phyloP scores from a whole-genome alignment of 805 yeast species.

The Yamadazyma sp. region DNA sequence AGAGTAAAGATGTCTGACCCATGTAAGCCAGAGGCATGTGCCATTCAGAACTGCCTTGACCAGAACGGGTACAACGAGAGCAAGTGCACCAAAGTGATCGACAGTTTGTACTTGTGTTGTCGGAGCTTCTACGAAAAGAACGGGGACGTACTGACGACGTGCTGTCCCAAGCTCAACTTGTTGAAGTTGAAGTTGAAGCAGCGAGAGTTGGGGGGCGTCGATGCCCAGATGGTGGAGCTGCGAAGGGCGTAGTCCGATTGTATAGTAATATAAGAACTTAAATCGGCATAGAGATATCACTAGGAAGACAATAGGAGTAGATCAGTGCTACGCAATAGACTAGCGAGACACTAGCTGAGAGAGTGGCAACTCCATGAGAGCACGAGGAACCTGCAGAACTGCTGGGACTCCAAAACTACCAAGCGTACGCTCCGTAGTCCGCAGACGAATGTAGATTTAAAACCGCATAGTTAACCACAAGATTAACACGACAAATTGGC shows the following conservation, averaged over 20 bases:
- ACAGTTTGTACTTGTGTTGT: slow-evolving; percentile 75
- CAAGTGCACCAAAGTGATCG: slow-evolving; percentile 68
- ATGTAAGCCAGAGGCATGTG: slow-evolving; percentile 80
- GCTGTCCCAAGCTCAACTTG: slow-evolving; percentile 74
- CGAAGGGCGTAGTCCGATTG: slow-evolving; percentile 7
- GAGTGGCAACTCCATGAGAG: no score
- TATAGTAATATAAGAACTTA: no score
- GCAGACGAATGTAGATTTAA: slow-evolving; percentile 59
- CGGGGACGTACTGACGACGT: slow-evolving; percentile 61
- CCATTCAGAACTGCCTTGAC: slow-evolving; percentile 76
- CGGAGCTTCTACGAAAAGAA: slow-evolving; percentile 57
- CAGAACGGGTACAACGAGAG: slow-evolving; percentile 66
- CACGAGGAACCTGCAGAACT: no score
- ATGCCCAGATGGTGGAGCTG: slow-evolving; percentile 49
- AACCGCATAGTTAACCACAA: slow-evolving; percentile 65
- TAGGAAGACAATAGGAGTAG: no score
- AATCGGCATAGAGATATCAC: no score
- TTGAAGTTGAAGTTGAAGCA: slow-evolving; percentile 66
- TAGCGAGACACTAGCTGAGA: neutral
- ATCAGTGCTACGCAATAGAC: neutral
- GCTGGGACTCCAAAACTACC: no score
- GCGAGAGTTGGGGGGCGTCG: slow-evolving; percentile 53
- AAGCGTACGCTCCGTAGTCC: no score
- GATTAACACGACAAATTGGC: slow-evolving; percentile 57
- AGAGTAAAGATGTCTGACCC: slow-evolving; percentile 35